Evolutionary conservation across 2,329 filamentous ascomycete genomes (phyloP), one percentile per base, ranked within the genome.

Genomic region (Nemania diffusa): DNA sequence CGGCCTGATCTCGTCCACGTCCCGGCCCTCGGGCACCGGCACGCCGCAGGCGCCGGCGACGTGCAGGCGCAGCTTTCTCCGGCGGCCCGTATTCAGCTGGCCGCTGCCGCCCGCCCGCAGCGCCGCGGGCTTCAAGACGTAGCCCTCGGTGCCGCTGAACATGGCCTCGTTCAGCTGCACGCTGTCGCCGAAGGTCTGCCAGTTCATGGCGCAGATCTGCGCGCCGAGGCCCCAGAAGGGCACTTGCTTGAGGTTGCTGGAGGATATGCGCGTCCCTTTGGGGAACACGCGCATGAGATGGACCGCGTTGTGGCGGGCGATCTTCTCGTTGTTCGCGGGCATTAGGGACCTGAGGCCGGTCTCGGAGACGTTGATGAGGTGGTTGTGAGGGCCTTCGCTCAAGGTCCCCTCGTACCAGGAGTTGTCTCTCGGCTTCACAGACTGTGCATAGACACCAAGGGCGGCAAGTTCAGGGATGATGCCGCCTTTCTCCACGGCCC

Each of bases 201-300:
- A 90, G 78, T 92, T 92, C 59, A 92, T 81, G 2, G 90, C 90
- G 74, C 88, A 91, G 53, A 92, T 88, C 72, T 92, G 90, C 2
- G 89, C 89, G 1, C 90, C 90, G 3, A 91, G 76, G 6, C 83
- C 88, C 90, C 90, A 92, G 75, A 90, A 91, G 0, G 84, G 83
- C 0, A 89, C 83, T 0, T 88, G 89, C 60, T 84, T 83, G 2
- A 92, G 83, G 73, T 92, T 92, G 40, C 82, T 84, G 1, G 88
- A 91, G 0, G 86, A 87, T 75, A 92, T 91, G 50, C 90, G 86
- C 0, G 89, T 90, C 56, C 90, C 90, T 73, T 91, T 91, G 42
- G 90, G 90, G 70, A 83, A 92, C 1, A 91, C 89, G 3, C 90
- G 85, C 89, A 91, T 91, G n/a, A 91, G 81, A 67, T 91, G 88